These are phyloP conservation scores for Entoloma clypeatum DNA, from an alignment of 1,284 basidiomycete genomes.

Conservation along the genomic window DNA sequence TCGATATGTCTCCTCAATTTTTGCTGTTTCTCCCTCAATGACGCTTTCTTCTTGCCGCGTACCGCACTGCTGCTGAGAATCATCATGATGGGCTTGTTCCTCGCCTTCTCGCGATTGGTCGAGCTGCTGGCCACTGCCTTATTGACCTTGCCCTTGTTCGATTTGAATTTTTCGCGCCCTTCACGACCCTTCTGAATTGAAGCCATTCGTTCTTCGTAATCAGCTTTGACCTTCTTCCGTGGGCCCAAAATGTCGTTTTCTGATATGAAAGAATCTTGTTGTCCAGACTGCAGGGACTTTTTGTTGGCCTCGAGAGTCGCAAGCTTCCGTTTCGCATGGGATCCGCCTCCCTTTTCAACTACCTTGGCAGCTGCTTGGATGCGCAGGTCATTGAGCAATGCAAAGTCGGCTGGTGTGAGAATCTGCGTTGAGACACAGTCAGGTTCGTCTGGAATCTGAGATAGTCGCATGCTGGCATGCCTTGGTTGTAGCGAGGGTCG, in stretches of 20 bases:
- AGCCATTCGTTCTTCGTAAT: constrained; percentile 93
- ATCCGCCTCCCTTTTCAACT: constrained; percentile 69
- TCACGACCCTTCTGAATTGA: constrained; percentile 91
- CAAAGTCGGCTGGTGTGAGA: constrained; percentile 96
- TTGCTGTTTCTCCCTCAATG: constrained; percentile 81
- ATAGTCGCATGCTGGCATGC: constrained; percentile 31
- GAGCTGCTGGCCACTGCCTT: constrained; percentile 76
- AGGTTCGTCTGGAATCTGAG: background rate
- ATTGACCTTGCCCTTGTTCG: constrained; percentile 84
- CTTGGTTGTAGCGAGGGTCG: constrained; percentile 76
- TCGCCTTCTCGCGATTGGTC: constrained; percentile 86
- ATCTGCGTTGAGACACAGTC: constrained; percentile 67
- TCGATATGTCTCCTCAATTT: constrained; percentile 73
- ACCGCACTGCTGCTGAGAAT: constrained; percentile 73
- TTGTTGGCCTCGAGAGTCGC: constrained; percentile 71
- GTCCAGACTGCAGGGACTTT: constrained; percentile 42
- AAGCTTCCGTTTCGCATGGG: constrained; percentile 85
- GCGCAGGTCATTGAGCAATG: constrained; percentile 86
- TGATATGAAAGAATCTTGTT: constrained; percentile 70
- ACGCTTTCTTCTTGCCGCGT: constrained; percentile 83
- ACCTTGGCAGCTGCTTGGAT: constrained; percentile 77
- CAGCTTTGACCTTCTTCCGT: constrained; percentile 90
- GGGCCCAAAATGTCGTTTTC: constrained; percentile 92
- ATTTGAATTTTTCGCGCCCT: constrained; percentile 94
- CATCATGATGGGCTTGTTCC: constrained; percentile 96